phyloP scores from a whole-genome alignment of 2,329 filamentous ascomycete species.

The Fusarium pseudograminearum region DNA sequence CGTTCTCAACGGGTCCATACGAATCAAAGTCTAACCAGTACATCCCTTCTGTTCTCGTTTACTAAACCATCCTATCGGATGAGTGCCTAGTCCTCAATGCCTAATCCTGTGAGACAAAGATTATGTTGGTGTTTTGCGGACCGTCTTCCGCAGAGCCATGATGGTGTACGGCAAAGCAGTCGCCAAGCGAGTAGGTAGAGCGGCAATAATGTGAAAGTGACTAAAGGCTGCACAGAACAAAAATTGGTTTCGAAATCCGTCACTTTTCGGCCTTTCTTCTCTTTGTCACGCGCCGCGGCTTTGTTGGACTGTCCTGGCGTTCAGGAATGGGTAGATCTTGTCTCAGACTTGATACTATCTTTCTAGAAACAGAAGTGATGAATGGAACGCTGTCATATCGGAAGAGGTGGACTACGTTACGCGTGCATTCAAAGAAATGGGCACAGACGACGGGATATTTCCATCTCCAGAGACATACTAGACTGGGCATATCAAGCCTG shows the following conservation, averaged over 20 bases:
- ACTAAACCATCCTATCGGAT: slow-evolving; percentile 32
- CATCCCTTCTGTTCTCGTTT: slow-evolving; percentile 25
- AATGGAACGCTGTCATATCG: slow-evolving; percentile 32
- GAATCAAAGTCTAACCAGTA: neutral
- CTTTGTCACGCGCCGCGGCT: slow-evolving; percentile 33
- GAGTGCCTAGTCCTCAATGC: slow-evolving; percentile 5
- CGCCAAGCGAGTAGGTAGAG: slow-evolving; percentile 21
- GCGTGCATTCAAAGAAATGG: neutral
- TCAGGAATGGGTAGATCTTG: slow-evolving; percentile 39
- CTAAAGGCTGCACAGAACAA: slow-evolving; percentile 8
- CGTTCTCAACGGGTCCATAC: slow-evolving; percentile 6
- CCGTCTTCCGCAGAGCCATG: slow-evolving; percentile 3
- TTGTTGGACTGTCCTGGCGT: slow-evolving; percentile 16
- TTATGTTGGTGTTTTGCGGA: slow-evolving; percentile 10
- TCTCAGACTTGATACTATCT: slow-evolving; percentile 22
- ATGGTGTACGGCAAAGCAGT: slow-evolving; percentile 8
- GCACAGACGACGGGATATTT: neutral
- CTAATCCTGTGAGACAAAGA: slow-evolving; percentile 31
- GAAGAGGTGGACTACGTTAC: neutral
- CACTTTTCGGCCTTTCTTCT: slow-evolving; percentile 28
- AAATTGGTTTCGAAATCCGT: slow-evolving; percentile 16
- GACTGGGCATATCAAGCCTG: neutral
- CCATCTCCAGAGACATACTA: slow-evolving; percentile 7
- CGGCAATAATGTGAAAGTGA: slow-evolving; percentile 12
- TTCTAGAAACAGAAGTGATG: slow-evolving; percentile 33